Conservation (phyloP, 345 rosid species). For the Populus simonii region DNA sequence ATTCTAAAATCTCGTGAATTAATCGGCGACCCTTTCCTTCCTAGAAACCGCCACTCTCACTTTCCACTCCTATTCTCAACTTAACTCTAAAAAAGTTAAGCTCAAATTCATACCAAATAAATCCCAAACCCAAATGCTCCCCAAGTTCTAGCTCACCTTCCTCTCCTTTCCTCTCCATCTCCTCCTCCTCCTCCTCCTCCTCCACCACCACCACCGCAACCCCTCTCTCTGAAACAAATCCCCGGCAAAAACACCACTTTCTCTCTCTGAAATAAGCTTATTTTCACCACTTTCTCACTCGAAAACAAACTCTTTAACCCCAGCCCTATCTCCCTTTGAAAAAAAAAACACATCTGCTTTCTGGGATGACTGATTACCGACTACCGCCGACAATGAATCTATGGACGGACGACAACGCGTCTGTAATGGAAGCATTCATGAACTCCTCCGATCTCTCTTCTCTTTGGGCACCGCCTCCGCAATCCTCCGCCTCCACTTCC, state of each 20-base stretch:
- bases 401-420: slow-evolving; percentile 83
- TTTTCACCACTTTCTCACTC: background rate
- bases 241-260: background rate
- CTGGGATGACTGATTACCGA: slow-evolving; percentile 51
- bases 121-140: slow-evolving; percentile 37
- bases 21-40: slow-evolving; percentile 32
- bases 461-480: slow-evolving; percentile 62
- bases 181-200: background rate
- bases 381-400: slow-evolving; percentile 57
- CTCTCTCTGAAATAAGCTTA: background rate
- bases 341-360: background rate
- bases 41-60: slow-evolving; percentile 20
- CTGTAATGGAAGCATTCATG: slow-evolving; percentile 96
- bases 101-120: slow-evolving; percentile 42
- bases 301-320: background rate
- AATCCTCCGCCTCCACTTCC: slow-evolving; percentile 33
- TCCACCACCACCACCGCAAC: background rate
- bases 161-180: background rate
- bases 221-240: background rate
- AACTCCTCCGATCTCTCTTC: slow-evolving; percentile 71
- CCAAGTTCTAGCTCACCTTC: background rate
- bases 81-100: background rate
- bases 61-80: background rate
- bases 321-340: background rate
- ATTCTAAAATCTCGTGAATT: slow-evolving; percentile 19